Percentiles rank a stretch among this genome's conserved stretches.
Conservation (phyloP, 768 basidiomycete species). For the Collybia mongolica region DNA sequence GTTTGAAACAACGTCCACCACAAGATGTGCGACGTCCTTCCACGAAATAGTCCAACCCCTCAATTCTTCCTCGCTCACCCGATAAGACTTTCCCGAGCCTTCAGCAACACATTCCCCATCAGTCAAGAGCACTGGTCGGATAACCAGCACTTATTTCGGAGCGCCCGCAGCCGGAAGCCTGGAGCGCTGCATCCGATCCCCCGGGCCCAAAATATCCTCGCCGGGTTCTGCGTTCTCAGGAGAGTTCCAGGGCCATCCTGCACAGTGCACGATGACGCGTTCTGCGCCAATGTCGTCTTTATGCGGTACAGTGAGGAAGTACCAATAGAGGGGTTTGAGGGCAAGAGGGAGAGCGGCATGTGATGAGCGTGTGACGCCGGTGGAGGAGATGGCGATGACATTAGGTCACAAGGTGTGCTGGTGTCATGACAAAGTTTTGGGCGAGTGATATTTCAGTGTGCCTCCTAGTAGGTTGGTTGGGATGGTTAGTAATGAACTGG, state of each 20-base stretch:
- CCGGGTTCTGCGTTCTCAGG: slow-evolving; percentile 34
- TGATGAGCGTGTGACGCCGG: slow-evolving; percentile 45
- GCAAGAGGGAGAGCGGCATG: slow-evolving; percentile 43
- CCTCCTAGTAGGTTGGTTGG: slow-evolving; percentile 38
- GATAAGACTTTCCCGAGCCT: slow-evolving; percentile 31
- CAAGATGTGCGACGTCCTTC: slow-evolving; percentile 64
- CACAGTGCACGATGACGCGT: slow-evolving; percentile 41
- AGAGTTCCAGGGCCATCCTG: slow-evolving; percentile 49
- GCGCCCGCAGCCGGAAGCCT: slow-evolving; percentile 41
- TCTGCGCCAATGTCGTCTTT: slow-evolving; percentile 63
- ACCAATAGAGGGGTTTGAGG: slow-evolving; percentile 46
- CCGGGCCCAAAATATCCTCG: slow-evolving; percentile 36
- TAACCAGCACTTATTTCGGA: slow-evolving; percentile 43
- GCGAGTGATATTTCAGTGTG: slow-evolving; percentile 37
- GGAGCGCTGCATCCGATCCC: slow-evolving; percentile 41
- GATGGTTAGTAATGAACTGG: background rate
- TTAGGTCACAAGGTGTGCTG: slow-evolving; percentile 61
- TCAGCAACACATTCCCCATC: slow-evolving; percentile 51
- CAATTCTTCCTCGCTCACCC: slow-evolving; percentile 35
- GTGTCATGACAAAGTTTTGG: slow-evolving; percentile 43
- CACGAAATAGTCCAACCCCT: slow-evolving; percentile 52
- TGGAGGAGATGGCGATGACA: slow-evolving; percentile 50
- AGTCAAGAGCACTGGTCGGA: slow-evolving; percentile 59
- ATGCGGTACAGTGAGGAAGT: slow-evolving; percentile 43
- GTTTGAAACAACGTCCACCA: slow-evolving; percentile 43